Evolutionary conservation across 805 yeast species (phyloP), one percentile per base, ranked within the genome.

Genomic region (Zygosaccharomyces rouxii): DNA sequence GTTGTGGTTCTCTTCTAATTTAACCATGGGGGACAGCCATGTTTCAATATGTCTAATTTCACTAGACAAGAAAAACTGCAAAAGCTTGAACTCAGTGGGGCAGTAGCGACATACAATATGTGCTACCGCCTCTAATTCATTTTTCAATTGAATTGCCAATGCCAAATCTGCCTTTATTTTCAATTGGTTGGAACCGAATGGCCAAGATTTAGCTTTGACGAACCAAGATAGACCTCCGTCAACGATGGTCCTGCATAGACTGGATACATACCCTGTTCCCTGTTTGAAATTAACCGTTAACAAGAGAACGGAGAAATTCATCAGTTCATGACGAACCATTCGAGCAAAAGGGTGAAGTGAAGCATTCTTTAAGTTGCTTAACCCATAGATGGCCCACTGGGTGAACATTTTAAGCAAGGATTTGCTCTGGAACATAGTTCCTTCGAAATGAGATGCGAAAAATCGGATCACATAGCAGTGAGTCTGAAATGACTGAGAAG

Each of bases 331-430:
- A 50, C 98, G 74, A 6, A 78, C 73, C 51, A 81, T 64, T 52
- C 97, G 75, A 0, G 97, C 80, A 62, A 81, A 81, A 7, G 97
- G 95, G 66, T 92, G 97, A 42, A 77, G 67, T 56, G 95, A 86
- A 2, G 94, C 97, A 35, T 60, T 56, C 3, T 64, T 57, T 35
- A 82, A 66, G 38, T 72, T 70, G 11, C 64, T 60, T 55, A 90
- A 71, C 0, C 90, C 87, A 37, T 76, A 65, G 26, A 78, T 67
- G 14, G 78, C 71, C 44, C 84, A 73, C 26, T 81, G 69, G 0
- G 90, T 83, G 60, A 88, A 87, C 49, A 85, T 64, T 55, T 81
- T 83, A 55, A 87, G 68, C 28, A 86, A 68, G 54, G 84, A 88
- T 46, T 76, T 80, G 66, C 90, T 82, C 57, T 83, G 86, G 57